Conservation (phyloP, 257 asterid species). For the Phtheirospermum japonicum region DNA sequence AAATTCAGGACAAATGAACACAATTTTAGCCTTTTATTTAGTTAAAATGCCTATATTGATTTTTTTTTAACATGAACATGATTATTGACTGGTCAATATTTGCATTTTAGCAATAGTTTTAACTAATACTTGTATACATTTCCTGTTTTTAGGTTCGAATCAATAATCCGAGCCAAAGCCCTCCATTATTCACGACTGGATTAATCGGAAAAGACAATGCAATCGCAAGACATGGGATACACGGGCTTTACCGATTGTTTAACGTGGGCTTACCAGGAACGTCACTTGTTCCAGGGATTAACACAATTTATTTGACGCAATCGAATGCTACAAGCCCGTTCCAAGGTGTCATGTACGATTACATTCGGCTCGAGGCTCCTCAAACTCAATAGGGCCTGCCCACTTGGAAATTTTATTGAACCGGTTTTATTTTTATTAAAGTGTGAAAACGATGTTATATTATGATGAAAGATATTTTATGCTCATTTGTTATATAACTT, state of each 20-base stretch:
- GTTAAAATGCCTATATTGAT: too few species aligned
- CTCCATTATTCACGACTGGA: conserved; percentile 45
- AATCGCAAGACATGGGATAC: conserved; percentile 80
- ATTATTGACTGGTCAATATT: too few species aligned
- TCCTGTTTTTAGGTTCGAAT: conserved; percentile 43
- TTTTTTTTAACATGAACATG: too few species aligned
- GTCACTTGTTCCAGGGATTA: conserved; percentile 42
- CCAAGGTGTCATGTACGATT: conserved; percentile 72
- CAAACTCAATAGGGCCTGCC: background rate
- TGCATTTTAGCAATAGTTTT: too few species aligned
- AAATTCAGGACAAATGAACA: background rate
- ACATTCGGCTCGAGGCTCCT: conserved; percentile 55
- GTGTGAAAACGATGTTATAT: background rate
- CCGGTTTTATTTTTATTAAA: background rate
- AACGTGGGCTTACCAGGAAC: conserved; percentile 42
- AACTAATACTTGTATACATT: too few species aligned
- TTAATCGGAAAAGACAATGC: conserved; percentile 77
- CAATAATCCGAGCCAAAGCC: conserved; percentile 36
- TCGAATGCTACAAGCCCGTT: conserved; percentile 52
- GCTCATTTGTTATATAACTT: too few species aligned
- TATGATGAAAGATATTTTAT: too few species aligned
- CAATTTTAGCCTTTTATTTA: too few species aligned
- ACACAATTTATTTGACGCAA: conserved; percentile 57
- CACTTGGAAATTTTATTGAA: background rate
- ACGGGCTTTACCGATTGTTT: conserved; percentile 72